Evolutionary conservation across 768 basidiomycete species (phyloP), one percentile per base, ranked within the genome.

Genomic region (Lyophyllum semitale): DNA sequence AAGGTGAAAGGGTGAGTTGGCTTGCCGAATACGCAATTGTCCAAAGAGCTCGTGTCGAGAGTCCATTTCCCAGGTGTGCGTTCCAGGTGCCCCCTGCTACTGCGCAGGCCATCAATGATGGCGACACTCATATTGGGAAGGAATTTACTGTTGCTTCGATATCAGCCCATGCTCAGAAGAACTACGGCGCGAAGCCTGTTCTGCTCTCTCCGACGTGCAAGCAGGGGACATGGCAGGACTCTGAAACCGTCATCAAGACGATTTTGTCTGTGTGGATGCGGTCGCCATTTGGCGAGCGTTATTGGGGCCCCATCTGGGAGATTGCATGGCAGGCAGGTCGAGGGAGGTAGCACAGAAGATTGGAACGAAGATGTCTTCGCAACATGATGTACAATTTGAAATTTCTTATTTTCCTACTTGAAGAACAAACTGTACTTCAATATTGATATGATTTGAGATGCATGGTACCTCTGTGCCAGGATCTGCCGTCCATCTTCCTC

Each of bases 71-170:
- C 33, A 35, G 33, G 33, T 35, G 33, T 35, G 33, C 33, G 33
- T 17, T 35, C 33, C 17, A n/a, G n/a, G n/a, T n/a, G n/a, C n/a
- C n/a, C n/a, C n/a, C n/a, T n/a, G 53, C 55, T 0, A 49, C 66
- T 1, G 55, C 54, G 6, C 17, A 27, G 2, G 69, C 66, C 6
- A 58, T 69, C 1, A 43, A 41, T 0, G 59, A 62, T 2, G 62
- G 59, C 0, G 56, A 49, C 11, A 54, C 70, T 6, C 68, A 71
- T 51, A 54, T 70, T 43, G 71, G 62, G 4, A 45, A 68, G 46
- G 70, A 73, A 49, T 54, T 62, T 13, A 62, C 66, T 46, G 68
- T 73, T 5, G 62, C 61, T 12, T 66, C 68, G 3, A 51, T 69
- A 27, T 53, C 61, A 0, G 55, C 59, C 38, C 59, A 65, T 59